Percentiles rank a stretch among this genome's conserved stretches.
These are phyloP conservation scores for Articulospora tetracladia DNA, from an alignment of 495 filamentous ascomycete genomes.

Conservation along the genomic window DNA sequence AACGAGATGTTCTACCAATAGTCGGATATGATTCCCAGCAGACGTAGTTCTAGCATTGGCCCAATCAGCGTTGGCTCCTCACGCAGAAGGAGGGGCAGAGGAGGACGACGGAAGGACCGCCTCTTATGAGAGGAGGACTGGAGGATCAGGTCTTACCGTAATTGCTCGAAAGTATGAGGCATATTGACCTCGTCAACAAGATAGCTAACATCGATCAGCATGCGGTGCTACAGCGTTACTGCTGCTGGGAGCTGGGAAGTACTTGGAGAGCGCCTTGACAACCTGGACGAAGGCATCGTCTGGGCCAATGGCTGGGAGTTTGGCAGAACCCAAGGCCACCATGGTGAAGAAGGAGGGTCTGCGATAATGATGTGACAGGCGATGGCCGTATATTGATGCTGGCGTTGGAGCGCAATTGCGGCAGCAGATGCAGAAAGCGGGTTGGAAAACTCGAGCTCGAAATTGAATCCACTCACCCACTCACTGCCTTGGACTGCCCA, in stretches of 20 bases:
- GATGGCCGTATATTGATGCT: too few species aligned
- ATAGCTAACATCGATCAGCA: slow-evolving; percentile 43
- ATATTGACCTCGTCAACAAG: slow-evolving; percentile 60
- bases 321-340: neutral
- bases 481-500: too few species aligned
- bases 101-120: too few species aligned
- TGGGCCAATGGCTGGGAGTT: slow-evolving; percentile 52
- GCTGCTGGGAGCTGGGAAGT: slow-evolving; percentile 4
- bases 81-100: too few species aligned
- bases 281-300: slow-evolving; percentile 62
- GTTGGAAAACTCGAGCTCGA: too few species aligned
- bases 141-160: slow-evolving; percentile 39
- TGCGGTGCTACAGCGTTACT: neutral
- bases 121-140: neutral
- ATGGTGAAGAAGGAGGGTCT: neutral
- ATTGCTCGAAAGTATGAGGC: slow-evolving; percentile 75
- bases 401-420: neutral
- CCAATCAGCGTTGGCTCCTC: neutral
- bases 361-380: too few species aligned
- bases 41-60: slow-evolving; percentile 39
- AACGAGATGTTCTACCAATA: slow-evolving; percentile 62
- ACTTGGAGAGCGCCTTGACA: slow-evolving; percentile 67
- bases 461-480: too few species aligned
- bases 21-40: slow-evolving; percentile 58
- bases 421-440: neutral